Conservation (phyloP, 148 eudicot genomes). For the Vaccinium myrtillus region DNA sequence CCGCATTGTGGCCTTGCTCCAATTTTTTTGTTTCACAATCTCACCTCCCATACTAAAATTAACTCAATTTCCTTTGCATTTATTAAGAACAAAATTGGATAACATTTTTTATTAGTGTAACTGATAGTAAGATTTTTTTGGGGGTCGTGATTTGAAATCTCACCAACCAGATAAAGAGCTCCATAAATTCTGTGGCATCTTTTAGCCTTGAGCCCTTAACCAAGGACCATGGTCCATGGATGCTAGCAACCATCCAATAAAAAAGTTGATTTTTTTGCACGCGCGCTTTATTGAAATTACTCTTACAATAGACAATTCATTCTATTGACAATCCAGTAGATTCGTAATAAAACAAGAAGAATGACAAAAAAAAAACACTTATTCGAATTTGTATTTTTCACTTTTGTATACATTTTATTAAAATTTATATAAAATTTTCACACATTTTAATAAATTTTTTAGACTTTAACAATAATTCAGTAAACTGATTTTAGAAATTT, state of each 20-base stretch:
- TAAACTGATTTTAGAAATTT: too few relatives aligned
- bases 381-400: too few relatives aligned
- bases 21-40: too few relatives aligned
- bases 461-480: too few relatives aligned
- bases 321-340: too few relatives aligned
- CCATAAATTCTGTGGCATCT: background rate
- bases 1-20: too few relatives aligned
- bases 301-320: too few relatives aligned
- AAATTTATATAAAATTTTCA: too few relatives aligned
- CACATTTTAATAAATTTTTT: too few relatives aligned
- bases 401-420: too few relatives aligned
- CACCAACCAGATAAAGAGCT: background rate
- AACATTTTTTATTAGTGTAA: background rate
- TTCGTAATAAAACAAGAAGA: too few relatives aligned
- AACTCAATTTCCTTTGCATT: background rate
- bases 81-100: background rate
- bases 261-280: background rate
- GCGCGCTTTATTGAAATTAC: background rate
- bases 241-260: conserved; percentile 5
- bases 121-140: background rate
- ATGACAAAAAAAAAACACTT: too few relatives aligned
- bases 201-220: background rate
- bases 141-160: background rate
- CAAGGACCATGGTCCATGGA: background rate
- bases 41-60: background rate